phyloP scores from a whole-genome alignment of 169 alveolate genomes.

The Plasmodium vinckei region DNA sequence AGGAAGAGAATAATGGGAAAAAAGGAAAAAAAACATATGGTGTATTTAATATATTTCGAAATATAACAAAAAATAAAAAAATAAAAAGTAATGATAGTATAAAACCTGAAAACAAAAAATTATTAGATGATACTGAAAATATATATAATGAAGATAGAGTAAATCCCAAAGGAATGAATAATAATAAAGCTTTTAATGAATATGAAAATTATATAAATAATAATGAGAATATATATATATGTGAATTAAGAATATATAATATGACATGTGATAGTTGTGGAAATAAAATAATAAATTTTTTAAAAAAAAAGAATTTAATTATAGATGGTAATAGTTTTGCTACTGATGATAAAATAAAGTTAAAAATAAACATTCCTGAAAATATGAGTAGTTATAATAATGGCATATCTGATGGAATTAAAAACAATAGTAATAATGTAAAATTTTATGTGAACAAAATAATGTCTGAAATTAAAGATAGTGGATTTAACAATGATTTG shows the following conservation, averaged over 20 bases:
- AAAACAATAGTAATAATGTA: conserved; percentile 14
- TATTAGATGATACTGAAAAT: neutral
- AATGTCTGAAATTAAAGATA: conserved; percentile 58
- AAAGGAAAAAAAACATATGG: neutral
- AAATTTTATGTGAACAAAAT: conserved; percentile 46
- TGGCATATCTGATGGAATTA: neutral
- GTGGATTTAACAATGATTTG: conserved; percentile 60
- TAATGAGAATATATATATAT: conserved; percentile 31
- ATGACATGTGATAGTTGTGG: conserved; percentile 75
- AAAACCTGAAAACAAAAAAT: neutral
- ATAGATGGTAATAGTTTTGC: conserved; percentile 66
- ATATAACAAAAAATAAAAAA: conserved; percentile 8
- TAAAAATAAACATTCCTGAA: conserved; percentile 41
- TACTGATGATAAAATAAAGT: conserved; percentile 50
- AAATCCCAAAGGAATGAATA: conserved; percentile 1
- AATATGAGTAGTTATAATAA: neutral
- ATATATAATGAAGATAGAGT: neutral
- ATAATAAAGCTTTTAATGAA: conserved; percentile 12
- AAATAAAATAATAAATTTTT: conserved; percentile 58
- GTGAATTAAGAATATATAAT: conserved; percentile 68
- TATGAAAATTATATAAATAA: conserved; percentile 54
- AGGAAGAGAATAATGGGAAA: neutral
- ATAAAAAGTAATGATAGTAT: conserved; percentile 4
- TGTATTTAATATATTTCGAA: conserved; percentile 9
- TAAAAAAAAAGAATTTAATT: conserved; percentile 54